These are phyloP conservation scores for Colletotrichum spinosum DNA, from an alignment of 2,329 filamentous ascomycete species.

Conservation along the genomic window DNA sequence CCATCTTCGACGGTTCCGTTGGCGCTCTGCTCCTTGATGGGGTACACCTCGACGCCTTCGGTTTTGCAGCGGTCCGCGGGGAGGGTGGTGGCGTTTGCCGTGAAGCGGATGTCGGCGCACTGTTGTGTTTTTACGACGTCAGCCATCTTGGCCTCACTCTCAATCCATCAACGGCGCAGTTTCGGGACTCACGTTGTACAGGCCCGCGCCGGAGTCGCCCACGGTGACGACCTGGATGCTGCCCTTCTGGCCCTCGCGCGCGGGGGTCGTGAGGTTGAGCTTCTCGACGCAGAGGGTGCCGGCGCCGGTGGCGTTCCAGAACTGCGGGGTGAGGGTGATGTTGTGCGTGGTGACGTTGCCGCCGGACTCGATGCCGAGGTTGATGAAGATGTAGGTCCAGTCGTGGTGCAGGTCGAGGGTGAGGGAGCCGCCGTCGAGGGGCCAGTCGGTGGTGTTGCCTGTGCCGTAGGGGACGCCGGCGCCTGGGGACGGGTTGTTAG, in stretches of 20 bases:
- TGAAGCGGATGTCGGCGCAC: conserved; percentile 82
- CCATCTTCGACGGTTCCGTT: conserved; percentile 37
- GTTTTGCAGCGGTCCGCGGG: conserved; percentile 66
- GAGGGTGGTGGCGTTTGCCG: conserved; percentile 59
- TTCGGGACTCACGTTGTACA: conserved; percentile 70
- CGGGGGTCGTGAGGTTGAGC: conserved; percentile 64
- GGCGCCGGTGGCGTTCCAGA: conserved; percentile 68
- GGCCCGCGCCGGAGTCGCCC: conserved; percentile 66
- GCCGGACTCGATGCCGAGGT: conserved; percentile 60
- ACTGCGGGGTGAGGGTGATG: conserved; percentile 71
- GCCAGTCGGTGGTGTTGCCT: conserved; percentile 65
- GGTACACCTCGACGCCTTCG: conserved; percentile 60
- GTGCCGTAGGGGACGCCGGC: conserved; percentile 58
- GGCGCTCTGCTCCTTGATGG: conserved; percentile 45
- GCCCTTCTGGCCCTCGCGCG: conserved; percentile 71
- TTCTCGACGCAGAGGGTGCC: conserved; percentile 75
- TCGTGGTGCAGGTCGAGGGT: conserved; percentile 62
- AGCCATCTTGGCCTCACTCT: conserved; percentile 14
- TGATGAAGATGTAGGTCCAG: conserved; percentile 66
- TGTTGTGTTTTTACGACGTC: conserved; percentile 44
- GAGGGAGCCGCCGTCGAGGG: conserved; percentile 61
- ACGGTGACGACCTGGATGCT: conserved; percentile 78
- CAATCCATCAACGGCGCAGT: background rate
- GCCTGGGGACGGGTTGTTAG: conserved; percentile 47
- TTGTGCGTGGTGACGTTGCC: conserved; percentile 72